Base-by-base conservation (phyloP, 495 filamentous ascomycete genomes). In the Tuber borchii region DNA sequence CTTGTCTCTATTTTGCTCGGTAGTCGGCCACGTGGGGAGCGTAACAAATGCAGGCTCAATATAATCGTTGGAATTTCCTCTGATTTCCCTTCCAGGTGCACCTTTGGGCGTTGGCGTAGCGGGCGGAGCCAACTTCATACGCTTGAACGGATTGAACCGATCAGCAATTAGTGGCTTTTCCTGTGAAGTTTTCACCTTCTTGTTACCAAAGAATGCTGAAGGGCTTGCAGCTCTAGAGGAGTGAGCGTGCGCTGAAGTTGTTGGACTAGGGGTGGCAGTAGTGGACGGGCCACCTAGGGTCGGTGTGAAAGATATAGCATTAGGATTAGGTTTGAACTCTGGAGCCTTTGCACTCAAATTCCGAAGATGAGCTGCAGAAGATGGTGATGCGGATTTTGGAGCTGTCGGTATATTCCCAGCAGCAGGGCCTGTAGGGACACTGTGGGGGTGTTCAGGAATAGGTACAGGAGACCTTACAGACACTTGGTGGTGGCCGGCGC, bases 311-410 rank as follows among this genome's bases (percentile, higher is more conserved):
- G 89, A 86, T 73, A 85, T 88, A 1, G 90, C 91, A 39, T 87
- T 86, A 31, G 91, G 91, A 77, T 92, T 92, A 6, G 90, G 90
- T 78, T 88, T 90, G 83, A 93, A 93, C 73, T 92, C 90, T 79
- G 88, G 84, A 0, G 91, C 91, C 40, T 87, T 87, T 20, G 89
- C 90, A 79, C 91, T 92, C 85, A 92, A 88, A 76, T 89, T 88
- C 48, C 86, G 85, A 20, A 87, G 86, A 12, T 65, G 56, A 16
- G 81, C 83, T 70, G 86, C 84, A 43, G 80, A 74, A 71, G 74
- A 71, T 40, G 80, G 75, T 37, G 80, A 78, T 79, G 69, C 75
- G 69, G 78, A 75, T 31, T 79, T 79, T 42, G 78, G 79, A 40
- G 77, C 79, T 42, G 70, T 51, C 37, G 74, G 79, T 48, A 72